These are phyloP conservation scores for Geotrichum siamense DNA, from an alignment of 1,139 yeast species.

Conservation along the genomic window DNA sequence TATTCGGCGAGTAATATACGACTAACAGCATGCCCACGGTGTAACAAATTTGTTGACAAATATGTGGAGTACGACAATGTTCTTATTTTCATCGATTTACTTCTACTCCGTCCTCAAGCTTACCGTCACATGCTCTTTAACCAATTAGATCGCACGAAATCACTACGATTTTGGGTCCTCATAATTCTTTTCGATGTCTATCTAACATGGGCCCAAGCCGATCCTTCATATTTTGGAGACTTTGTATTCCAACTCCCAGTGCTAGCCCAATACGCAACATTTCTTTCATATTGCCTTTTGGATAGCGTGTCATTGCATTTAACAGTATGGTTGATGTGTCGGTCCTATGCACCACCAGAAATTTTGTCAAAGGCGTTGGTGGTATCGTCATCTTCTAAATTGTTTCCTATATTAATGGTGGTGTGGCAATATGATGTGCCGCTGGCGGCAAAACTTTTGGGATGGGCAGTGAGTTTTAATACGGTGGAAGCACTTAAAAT, in stretches of 20 bases:
- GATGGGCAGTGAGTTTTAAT: constrained; percentile 54
- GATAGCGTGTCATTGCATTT: constrained; percentile 53
- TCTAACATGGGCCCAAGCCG: constrained; percentile 86
- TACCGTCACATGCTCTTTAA: constrained; percentile 85
- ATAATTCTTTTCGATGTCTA: constrained; percentile 83
- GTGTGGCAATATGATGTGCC: constrained; percentile 94
- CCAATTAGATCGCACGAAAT: constrained; percentile 37
- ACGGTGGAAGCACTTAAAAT: constrained; percentile 60
- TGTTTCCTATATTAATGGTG: constrained; percentile 88
- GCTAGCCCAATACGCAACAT: constrained; percentile 56
- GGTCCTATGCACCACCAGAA: constrained; percentile 18
- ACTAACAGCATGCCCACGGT: constrained; percentile 66
- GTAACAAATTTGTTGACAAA: constrained; percentile 75
- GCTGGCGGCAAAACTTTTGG: constrained; percentile 54
- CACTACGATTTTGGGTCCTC: constrained; percentile 50
- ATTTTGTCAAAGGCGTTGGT: constrained; percentile 59
- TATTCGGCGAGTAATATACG: constrained; percentile 76
- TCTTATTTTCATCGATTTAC: constrained; percentile 70
- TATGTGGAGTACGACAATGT: constrained; percentile 89
- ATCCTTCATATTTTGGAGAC: constrained; percentile 33
- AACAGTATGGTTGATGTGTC: constrained; percentile 1
- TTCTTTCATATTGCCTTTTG: constrained; percentile 52
- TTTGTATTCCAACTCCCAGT: constrained; percentile 40
- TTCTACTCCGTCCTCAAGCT: constrained; percentile 80
- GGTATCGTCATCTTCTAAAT: constrained; percentile 67